phyloP scores from a whole-genome alignment of 208 protist species.

The Sergeia podlipaevii region DNA sequence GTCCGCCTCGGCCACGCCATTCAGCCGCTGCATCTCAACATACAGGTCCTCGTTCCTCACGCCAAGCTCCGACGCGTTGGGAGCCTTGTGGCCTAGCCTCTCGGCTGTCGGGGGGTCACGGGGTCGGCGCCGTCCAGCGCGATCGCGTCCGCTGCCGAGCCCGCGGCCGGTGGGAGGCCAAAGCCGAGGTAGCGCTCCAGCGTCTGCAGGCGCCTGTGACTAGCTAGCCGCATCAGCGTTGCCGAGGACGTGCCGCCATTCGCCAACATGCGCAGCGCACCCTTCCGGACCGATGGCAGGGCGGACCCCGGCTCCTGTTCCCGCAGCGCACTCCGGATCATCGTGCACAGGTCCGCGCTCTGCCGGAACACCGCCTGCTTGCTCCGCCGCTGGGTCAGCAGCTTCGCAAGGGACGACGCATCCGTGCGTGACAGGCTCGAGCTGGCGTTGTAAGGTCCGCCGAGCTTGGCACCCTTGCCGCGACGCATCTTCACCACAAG shows the following conservation, averaged over 20 bases:
- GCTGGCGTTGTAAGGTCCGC: not conserved
- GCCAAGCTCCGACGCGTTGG: not conserved
- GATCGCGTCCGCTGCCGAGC: not conserved
- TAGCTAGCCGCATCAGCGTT: not conserved
- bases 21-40: not conserved
- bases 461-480: conserved; percentile 2
- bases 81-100: not conserved
- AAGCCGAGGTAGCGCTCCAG: conserved; percentile 15
- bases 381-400: not conserved
- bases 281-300: conserved; percentile 1
- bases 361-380: not conserved
- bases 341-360: conserved; percentile 1
- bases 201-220: conserved; percentile 8
- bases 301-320: not conserved
- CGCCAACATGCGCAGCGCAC: not conserved
- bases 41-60: conserved; percentile 2
- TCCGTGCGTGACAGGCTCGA: not conserved
- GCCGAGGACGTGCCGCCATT: not conserved
- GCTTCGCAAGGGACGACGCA: not conserved
- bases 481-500: conserved; percentile 1
- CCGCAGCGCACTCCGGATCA: not conserved
- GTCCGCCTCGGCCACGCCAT: not conserved
- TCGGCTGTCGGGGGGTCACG: not conserved
- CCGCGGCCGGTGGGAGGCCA: conserved; percentile 10
- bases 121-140: not conserved